phyloP scores from a whole-genome alignment of 257 asterid genomes.

The Hygrophila difformis region DNA sequence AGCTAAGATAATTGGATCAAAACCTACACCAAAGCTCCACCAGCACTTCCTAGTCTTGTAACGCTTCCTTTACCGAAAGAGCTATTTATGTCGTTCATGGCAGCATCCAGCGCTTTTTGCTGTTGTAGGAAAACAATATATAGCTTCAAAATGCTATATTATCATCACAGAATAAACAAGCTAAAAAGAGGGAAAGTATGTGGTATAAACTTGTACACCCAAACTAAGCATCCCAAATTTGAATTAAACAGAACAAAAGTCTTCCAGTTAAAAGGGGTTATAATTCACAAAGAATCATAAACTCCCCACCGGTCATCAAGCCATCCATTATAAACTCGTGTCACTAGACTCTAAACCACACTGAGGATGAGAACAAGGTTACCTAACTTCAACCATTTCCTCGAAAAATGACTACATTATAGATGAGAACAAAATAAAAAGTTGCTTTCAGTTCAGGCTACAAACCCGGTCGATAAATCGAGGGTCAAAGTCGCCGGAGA shows the following conservation, averaged over 20 bases:
- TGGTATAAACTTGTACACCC: not conserved
- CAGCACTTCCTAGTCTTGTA: conserved; percentile 93
- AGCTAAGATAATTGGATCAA: conserved; percentile 13
- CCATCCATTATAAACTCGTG: not conserved
- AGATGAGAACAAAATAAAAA: too few relatives aligned
- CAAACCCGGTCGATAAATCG: too few relatives aligned
- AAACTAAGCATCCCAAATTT: not conserved
- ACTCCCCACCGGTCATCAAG: not conserved
- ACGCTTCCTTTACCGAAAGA: conserved; percentile 98
- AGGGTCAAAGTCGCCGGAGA: too few relatives aligned
- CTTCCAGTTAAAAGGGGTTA: not conserved
- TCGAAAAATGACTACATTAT: not conserved
- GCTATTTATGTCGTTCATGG: conserved; percentile 89
- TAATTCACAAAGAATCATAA: conserved; percentile 1
- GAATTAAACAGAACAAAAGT: not conserved
- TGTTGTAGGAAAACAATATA: conserved; percentile 19
- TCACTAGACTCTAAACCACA: not conserved
- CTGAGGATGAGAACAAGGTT: too few relatives aligned
- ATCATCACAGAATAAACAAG: too few relatives aligned
- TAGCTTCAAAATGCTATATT: too few relatives aligned
- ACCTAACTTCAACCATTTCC: too few relatives aligned
- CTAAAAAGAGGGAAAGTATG: not conserved
- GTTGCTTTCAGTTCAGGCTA: too few relatives aligned
- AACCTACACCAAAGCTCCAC: conserved; percentile 95
- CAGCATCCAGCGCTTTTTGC: conserved; percentile 97